These are phyloP conservation scores for Gliomastix tumulicola DNA, from an alignment of 2,329 filamentous ascomycete genomes.

Conservation along the genomic window DNA sequence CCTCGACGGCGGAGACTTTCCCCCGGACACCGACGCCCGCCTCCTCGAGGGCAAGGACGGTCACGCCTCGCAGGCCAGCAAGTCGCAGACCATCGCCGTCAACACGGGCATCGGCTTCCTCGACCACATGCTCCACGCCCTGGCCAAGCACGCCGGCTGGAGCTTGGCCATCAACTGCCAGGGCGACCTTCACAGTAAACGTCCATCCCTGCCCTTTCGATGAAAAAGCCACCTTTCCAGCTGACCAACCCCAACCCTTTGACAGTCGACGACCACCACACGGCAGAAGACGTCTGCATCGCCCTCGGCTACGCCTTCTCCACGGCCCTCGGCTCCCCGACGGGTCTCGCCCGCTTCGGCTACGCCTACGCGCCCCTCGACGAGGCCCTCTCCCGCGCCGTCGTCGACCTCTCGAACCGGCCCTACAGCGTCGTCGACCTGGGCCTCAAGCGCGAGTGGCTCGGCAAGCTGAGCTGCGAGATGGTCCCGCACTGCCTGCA, in stretches of 20 bases:
- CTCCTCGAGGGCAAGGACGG: conserved; percentile 47
- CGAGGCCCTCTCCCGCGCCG: conserved; percentile 87
- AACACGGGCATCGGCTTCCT: conserved; percentile 95
- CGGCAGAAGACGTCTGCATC: conserved; percentile 90
- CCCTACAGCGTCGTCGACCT: conserved; percentile 80
- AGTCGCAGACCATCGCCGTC: conserved; percentile 78
- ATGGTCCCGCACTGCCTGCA: conserved; percentile 96
- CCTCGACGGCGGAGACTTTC: conserved; percentile 80
- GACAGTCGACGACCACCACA: conserved; percentile 92
- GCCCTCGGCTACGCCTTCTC: conserved; percentile 84
- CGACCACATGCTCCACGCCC: conserved; percentile 96
- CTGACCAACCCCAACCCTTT: background rate
- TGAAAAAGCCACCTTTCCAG: background rate
- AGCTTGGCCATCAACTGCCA: conserved; percentile 75
- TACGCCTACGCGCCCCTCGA: conserved; percentile 90
- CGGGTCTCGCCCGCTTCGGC: conserved; percentile 84
- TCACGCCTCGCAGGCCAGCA: conserved; percentile 80
- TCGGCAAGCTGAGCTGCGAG: conserved; percentile 87
- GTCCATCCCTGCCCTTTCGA: conserved; percentile 20
- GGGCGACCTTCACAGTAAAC: conserved; percentile 86
- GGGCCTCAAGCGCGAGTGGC: conserved; percentile 82
- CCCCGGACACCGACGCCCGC: conserved; percentile 53
- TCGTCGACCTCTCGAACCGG: conserved; percentile 90
- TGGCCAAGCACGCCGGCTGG: conserved; percentile 95
- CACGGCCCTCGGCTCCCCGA: conserved; percentile 66